phyloP scores from a whole-genome alignment of 441 rosid genomes.

The Manihot esculenta region DNA sequence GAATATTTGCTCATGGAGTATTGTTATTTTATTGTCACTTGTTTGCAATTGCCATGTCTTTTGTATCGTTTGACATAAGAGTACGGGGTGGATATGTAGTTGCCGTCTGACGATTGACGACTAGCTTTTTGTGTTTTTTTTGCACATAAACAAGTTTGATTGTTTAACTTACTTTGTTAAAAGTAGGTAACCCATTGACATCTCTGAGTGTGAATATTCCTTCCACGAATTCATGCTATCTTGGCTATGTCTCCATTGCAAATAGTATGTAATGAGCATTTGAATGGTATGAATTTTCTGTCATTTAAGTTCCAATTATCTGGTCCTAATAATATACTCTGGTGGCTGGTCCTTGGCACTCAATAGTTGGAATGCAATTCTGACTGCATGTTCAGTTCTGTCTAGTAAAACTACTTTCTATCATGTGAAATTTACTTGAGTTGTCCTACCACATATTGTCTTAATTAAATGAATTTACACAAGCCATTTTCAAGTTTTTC shows the following conservation, averaged over 20 bases:
- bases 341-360: neutral
- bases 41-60: no score
- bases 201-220: neutral
- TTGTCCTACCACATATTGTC: neutral
- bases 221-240: neutral
- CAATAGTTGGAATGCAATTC: neutral
- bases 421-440: neutral
- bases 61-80: no score
- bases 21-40: neutral
- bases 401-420: neutral
- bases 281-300: neutral
- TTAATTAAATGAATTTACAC: slow-evolving; percentile 3
- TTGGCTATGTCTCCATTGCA: neutral
- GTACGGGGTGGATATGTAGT: neutral
- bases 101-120: neutral
- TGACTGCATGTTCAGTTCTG: neutral
- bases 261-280: neutral
- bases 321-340: neutral
- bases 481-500: neutral
- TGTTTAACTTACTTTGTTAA: neutral
- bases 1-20: neutral
- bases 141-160: neutral
- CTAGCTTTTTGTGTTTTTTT: neutral
- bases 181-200: neutral
- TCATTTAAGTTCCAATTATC: neutral